Percentiles rank a stretch among this genome's conserved stretches.
These are phyloP conservation scores for Candida frijolesensis DNA, from an alignment of 1,139 yeast genomes.

Conservation along the genomic window DNA sequence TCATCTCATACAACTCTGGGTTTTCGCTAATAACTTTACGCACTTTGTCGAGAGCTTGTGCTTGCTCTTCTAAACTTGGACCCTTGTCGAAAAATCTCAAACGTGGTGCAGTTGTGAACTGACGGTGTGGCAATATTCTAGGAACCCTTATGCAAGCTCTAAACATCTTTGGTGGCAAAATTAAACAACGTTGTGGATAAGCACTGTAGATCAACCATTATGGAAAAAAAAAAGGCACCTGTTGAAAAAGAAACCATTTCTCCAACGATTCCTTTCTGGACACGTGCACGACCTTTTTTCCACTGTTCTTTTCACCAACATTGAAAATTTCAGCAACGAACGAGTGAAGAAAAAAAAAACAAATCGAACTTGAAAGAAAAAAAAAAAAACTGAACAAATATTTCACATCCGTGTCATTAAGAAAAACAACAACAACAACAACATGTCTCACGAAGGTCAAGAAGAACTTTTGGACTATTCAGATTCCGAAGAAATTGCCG, in stretches of 20 bases:
- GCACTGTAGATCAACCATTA: not conserved
- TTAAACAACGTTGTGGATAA: not conserved
- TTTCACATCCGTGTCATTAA: not conserved
- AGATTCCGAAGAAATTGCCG: conserved; percentile 94
- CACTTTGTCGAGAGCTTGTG: conserved; percentile 21
- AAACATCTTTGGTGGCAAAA: conserved; percentile 3
- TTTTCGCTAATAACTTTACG: conserved; percentile 24
- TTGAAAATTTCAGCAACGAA: conserved; percentile 6
- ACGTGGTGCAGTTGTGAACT: conserved; percentile 1
- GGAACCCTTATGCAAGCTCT: not conserved
- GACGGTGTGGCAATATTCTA: conserved; percentile 3
- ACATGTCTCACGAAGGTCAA: conserved; percentile 92
- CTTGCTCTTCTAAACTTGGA: conserved; percentile 13
- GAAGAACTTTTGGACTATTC: conserved; percentile 98
- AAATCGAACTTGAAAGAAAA: not conserved
- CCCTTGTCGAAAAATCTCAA: conserved; percentile 11
- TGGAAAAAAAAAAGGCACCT: not conserved
- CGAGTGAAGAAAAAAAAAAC: not conserved
- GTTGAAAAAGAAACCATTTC: not conserved
- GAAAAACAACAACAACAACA: conserved; percentile 1
- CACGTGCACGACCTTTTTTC: conserved; percentile 3
- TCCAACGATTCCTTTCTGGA: too few species aligned
- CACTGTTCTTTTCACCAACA: not conserved
- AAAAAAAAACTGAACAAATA: not conserved
- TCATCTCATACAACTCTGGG: conserved; percentile 31